Evolutionary conservation across 345 rosid genomes (phyloP).

Genomic region (Carallia brachiata): DNA sequence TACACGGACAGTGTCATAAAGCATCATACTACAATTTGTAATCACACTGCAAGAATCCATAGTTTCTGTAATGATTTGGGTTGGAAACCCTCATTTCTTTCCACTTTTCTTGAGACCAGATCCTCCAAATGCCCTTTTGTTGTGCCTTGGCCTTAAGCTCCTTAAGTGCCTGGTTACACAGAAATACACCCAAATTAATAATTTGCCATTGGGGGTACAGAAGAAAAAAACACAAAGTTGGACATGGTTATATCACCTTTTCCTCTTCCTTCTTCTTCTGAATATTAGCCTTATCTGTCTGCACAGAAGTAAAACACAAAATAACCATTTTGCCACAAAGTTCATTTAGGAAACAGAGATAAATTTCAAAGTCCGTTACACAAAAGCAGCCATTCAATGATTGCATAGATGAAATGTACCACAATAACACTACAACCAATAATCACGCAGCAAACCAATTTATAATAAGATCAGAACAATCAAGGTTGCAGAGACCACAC

Average conservation of each 20-base stretch:
- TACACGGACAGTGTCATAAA: not conserved
- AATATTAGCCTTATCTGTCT: slow-evolving; percentile 54
- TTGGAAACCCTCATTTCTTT: slow-evolving; percentile 58
- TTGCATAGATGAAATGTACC: not conserved
- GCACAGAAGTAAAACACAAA: slow-evolving; percentile 5
- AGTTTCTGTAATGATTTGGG: not conserved
- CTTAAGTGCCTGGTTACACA: slow-evolving; percentile 61
- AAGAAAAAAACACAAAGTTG: not conserved
- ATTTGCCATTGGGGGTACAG: not conserved
- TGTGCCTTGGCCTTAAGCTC: slow-evolving; percentile 84
- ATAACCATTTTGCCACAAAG: not conserved
- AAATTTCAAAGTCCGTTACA: not conserved
- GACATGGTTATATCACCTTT: slow-evolving; percentile 33
- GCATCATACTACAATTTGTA: not conserved
- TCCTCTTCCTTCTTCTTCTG: slow-evolving; percentile 87
- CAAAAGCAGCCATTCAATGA: not conserved
- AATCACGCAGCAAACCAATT: not conserved
- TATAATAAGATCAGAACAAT: not conserved
- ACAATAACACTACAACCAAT: no score
- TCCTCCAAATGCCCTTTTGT: slow-evolving; percentile 91
- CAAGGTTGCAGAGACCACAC: not conserved
- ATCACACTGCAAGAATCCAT: slow-evolving; percentile 8
- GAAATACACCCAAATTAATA: not conserved
- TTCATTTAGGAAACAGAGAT: not conserved
- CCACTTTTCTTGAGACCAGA: slow-evolving; percentile 93